Evolutionary conservation across 768 basidiomycete genomes (phyloP).

Genomic region (Kwoniella dendrophila): DNA sequence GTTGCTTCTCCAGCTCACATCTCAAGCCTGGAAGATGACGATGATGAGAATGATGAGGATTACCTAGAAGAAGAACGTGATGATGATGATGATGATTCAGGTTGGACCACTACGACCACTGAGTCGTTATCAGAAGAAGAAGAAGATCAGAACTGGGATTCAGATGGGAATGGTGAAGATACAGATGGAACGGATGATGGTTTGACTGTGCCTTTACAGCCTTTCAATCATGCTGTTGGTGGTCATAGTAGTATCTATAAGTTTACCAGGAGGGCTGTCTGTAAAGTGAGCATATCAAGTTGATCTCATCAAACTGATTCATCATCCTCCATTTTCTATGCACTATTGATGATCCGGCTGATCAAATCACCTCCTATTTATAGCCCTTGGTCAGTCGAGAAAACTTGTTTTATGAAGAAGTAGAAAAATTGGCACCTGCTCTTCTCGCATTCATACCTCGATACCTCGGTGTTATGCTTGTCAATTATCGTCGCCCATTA

Average conservation of each 20-base stretch:
- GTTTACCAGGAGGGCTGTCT: conserved; percentile 95
- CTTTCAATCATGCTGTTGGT: conserved; percentile 96
- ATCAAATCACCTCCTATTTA: neutral
- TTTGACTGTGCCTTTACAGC: conserved; percentile 79
- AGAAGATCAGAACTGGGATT: conserved; percentile 12
- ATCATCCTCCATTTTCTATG: neutral
- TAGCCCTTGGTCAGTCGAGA: conserved; percentile 95
- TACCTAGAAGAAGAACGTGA: conserved; percentile 15
- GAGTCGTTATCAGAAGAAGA: conserved; percentile 23
- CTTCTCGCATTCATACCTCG: conserved; percentile 93
- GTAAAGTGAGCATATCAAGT: conserved; percentile 72
- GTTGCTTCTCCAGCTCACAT: neutral
- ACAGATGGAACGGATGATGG: conserved; percentile 41
- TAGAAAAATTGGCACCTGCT: conserved; percentile 89
- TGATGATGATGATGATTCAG: conserved; percentile 21
- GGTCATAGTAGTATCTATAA: conserved; percentile 97
- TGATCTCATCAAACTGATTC: neutral
- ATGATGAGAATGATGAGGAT: conserved; percentile 17
- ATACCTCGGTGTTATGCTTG: conserved; percentile 97
- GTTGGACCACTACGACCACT: conserved; percentile 31
- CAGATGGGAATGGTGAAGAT: conserved; percentile 19
- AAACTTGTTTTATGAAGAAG: conserved; percentile 96
- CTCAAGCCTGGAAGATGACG: conserved; percentile 11
- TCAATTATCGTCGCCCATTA: conserved; percentile 82
- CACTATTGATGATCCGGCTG: neutral